Evolutionary conservation across 495 filamentous ascomycete species (phyloP).

Genomic region (Coniosporium apollinis): DNA sequence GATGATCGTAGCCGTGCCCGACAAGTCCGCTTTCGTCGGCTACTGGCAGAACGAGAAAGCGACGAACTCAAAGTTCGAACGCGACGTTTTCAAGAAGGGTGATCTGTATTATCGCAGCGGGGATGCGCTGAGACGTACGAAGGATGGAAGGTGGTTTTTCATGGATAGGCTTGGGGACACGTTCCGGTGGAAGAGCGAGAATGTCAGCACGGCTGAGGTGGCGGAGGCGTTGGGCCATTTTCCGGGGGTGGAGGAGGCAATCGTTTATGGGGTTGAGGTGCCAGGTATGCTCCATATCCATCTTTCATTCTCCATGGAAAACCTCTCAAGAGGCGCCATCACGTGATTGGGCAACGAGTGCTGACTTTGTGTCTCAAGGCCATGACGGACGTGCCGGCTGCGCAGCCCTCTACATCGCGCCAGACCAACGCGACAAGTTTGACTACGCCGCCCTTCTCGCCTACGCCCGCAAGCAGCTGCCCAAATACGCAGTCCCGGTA

Average conservation of each 20-base stretch:
- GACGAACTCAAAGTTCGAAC: conserved; percentile 49
- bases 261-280: conserved; percentile 22
- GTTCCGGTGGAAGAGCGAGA: conserved; percentile 91
- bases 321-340: too few species aligned
- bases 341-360: too few species aligned
- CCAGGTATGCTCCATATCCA: too few species aligned
- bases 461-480: conserved; percentile 39
- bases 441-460: conserved; percentile 16
- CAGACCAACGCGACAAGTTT: conserved; percentile 11
- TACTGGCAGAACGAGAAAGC: conserved; percentile 54
- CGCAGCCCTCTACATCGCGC: conserved; percentile 23
- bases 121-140: conserved; percentile 48
- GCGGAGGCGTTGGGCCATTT: conserved; percentile 19
- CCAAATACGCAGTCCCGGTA: conserved; percentile 60
- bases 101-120: conserved; percentile 66
- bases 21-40: conserved; percentile 38
- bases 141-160: conserved; percentile 64
- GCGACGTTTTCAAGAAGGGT: conserved; percentile 54
- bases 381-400: conserved; percentile 61
- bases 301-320: too few species aligned
- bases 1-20: conserved; percentile 50
- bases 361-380: too few species aligned
- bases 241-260: conserved; percentile 20
- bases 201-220: conserved; percentile 23
- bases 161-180: conserved; percentile 76